A percentile compares a stretch with the other conserved stretches of the same genome.
Evolutionary conservation across 176 grass and related monocot species (phyloP).

Genomic region (Musa acuminata): DNA sequence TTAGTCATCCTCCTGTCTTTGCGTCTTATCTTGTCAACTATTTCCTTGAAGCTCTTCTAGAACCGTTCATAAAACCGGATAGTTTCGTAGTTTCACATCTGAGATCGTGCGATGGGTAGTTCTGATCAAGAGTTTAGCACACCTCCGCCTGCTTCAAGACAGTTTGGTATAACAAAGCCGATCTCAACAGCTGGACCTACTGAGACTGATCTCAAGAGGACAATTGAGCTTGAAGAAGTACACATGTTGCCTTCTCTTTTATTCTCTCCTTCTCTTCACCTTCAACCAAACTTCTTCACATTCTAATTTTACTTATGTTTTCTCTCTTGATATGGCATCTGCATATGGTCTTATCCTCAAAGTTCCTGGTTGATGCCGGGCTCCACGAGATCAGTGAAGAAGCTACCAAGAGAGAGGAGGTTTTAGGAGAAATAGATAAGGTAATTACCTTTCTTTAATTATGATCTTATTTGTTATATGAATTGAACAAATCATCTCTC

Average conservation of each 20-base stretch:
- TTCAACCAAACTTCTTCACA: neutral
- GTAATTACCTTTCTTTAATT: constrained; percentile 19
- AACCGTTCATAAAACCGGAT: too few relatives aligned
- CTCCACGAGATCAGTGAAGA: constrained; percentile 61
- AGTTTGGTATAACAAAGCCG: constrained; percentile 61
- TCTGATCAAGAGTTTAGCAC: constrained; percentile 18
- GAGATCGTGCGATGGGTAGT: constrained; percentile 27
- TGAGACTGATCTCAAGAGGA: constrained; percentile 52
- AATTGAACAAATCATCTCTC: neutral
- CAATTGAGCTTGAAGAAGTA: constrained; percentile 55
- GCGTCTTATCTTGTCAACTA: too few relatives aligned
- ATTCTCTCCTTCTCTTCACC: neutral
- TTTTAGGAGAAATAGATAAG: constrained; percentile 65
- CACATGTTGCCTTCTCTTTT: neutral
- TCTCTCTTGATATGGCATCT: neutral
- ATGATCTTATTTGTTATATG: neutral
- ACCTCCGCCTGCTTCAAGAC: constrained; percentile 24
- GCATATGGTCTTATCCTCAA: neutral
- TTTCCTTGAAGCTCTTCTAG: too few relatives aligned
- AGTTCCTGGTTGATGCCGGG: constrained; percentile 62
- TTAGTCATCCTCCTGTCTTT: neutral
- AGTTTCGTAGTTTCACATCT: neutral
- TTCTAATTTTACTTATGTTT: neutral
- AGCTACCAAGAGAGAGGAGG: constrained; percentile 49
- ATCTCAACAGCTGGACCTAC: constrained; percentile 51